A percentile compares a stretch with the other conserved stretches of the same genome.
Conservation (phyloP, 2,329 filamentous ascomycete species). For the Dothideomycetes sp. region DNA sequence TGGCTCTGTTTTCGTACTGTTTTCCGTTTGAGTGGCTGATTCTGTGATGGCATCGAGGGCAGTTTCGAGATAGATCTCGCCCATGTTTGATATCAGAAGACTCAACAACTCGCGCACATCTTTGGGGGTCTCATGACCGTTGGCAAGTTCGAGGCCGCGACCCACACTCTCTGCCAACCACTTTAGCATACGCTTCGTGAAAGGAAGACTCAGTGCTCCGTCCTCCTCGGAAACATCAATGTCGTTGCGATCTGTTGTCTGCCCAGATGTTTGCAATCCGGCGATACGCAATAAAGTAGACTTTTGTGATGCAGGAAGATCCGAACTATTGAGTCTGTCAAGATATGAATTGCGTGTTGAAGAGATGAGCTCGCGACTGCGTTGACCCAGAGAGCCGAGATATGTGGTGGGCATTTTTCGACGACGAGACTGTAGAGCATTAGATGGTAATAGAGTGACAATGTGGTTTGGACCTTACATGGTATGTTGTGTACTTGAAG, state of each 20-base stretch:
- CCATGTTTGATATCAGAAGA: constrained; percentile 77
- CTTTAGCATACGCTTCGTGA: constrained; percentile 94
- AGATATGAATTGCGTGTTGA: constrained; percentile 88
- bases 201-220: constrained; percentile 69
- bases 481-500: constrained; percentile 96
- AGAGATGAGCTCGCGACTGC: constrained; percentile 78
- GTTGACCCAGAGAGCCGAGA: constrained; percentile 83
- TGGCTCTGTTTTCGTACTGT: constrained; percentile 65
- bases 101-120: constrained; percentile 80
- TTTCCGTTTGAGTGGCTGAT: constrained; percentile 66
- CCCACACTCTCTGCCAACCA: constrained; percentile 96
- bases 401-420: constrained; percentile 88
- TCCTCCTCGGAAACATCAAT: constrained; percentile 89
- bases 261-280: constrained; percentile 52
- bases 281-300: constrained; percentile 84
- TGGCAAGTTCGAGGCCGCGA: constrained; percentile 80
- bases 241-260: constrained; percentile 56
- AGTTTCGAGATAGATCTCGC: constrained; percentile 65
- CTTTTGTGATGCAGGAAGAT: constrained; percentile 80
- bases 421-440: constrained; percentile 47
- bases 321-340: constrained; percentile 77
- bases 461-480: constrained; percentile 34
- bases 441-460: neutral
- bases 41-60: constrained; percentile 63
- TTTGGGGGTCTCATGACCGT: constrained; percentile 80